These are phyloP conservation scores for Leccinum proximum DNA, from an alignment of 1,284 basidiomycete genomes.

Conservation along the genomic window DNA sequence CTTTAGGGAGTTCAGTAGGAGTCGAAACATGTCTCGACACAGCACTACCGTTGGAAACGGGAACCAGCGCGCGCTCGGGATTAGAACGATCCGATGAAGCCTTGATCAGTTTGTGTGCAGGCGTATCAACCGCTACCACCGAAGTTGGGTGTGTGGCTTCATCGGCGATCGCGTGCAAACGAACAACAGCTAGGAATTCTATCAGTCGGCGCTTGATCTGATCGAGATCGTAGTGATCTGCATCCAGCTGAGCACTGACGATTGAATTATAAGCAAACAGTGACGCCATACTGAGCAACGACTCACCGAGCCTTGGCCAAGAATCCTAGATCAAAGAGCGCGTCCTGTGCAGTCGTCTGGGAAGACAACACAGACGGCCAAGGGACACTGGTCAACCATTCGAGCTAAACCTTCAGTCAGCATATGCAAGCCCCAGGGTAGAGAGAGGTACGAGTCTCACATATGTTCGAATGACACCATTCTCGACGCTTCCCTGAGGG, in stretches of 20 bases:
- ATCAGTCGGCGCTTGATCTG: constrained; percentile 90
- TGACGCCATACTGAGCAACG: not conserved
- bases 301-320: constrained; percentile 51
- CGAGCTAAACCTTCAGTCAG: constrained; percentile 47
- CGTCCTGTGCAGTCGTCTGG: constrained; percentile 25
- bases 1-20: constrained; percentile 11
- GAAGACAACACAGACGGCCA: constrained; percentile 51
- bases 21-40: constrained; percentile 9
- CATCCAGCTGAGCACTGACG: constrained; percentile 66
- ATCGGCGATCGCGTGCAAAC: constrained; percentile 64
- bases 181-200: constrained; percentile 87
- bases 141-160: constrained; percentile 13
- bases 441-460: constrained; percentile 34
- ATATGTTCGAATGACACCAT: constrained; percentile 75
- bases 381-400: constrained; percentile 82
- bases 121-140: constrained; percentile 1
- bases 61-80: constrained; percentile 21
- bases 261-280: constrained; percentile 5
- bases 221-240: constrained; percentile 87
- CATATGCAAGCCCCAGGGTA: not conserved
- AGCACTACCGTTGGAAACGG: constrained; percentile 3
- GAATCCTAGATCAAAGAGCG: constrained; percentile 52
- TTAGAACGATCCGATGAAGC: constrained; percentile 15
- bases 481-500: constrained; percentile 74
- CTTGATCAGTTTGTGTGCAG: constrained; percentile 7